Conservation (phyloP, 139 green algal species). For the Yamagishiella unicocca region DNA sequence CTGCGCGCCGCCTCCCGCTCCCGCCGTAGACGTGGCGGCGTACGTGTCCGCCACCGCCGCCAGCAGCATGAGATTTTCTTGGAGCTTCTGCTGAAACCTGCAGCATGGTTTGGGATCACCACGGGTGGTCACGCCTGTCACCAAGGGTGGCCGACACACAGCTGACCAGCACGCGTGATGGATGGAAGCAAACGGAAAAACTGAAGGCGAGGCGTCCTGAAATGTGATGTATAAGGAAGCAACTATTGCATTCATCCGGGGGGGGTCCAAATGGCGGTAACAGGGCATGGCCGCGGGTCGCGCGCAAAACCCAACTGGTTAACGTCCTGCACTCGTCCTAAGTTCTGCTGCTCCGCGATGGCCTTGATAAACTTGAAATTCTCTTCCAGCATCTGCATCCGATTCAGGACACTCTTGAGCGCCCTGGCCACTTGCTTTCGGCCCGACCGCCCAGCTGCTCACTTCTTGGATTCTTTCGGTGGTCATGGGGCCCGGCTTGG, state of each 20-base stretch:
- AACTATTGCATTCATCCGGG: no score
- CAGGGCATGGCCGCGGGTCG: no score
- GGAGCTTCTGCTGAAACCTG: conserved; percentile 61
- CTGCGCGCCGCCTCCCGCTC: not conserved
- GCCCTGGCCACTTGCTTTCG: not conserved
- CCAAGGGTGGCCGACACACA: no score
- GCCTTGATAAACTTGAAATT: conserved; percentile 64
- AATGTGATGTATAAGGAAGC: no score
- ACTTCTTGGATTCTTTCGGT: conserved; percentile 41
- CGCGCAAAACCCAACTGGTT: conserved; percentile 40
- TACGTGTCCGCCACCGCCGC: conserved; percentile 54
- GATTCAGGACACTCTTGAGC: no score
- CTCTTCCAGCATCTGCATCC: conserved; percentile 60
- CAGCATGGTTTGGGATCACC: not conserved
- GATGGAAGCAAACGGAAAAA: no score
- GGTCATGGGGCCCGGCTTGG: conserved; percentile 20
- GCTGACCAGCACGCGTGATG: no score
- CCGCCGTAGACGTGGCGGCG: not conserved
- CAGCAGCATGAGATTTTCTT: conserved; percentile 60
- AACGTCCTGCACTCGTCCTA: conserved; percentile 53
- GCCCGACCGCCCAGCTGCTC: not conserved
- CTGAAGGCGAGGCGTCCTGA: no score
- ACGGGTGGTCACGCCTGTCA: no score
- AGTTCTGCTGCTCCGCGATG: conserved; percentile 61
- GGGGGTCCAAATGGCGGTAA: no score